Evolutionary conservation across 257 asterid species (phyloP), one percentile per base, ranked within the genome.

Genomic region (Solanum corneliomulleri): DNA sequence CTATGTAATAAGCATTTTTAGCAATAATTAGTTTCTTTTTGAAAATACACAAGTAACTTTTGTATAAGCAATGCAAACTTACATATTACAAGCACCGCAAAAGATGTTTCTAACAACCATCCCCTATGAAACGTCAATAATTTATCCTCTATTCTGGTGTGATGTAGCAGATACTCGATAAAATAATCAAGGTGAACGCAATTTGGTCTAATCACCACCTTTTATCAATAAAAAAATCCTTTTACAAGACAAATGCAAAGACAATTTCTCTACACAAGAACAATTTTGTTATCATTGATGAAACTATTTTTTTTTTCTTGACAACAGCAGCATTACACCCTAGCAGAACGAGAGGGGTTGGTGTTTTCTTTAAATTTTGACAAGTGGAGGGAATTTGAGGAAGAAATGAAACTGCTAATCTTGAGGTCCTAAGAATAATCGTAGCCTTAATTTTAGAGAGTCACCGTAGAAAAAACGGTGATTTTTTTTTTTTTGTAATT

Each of bases 331-430:
- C 66, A 78, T 75, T 75, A 76, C 66, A 21, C 35, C 56, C 83
- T 14, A 29, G 25, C 64, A 15, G 4, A 62, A 7, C 2, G 44
- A 47, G 12, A 45, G 20, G 85, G 11, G 85, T 25, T 2, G 68
- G 68, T 35, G 35, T 60, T 45, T 64, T 77, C 25, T 49, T 47
- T 80, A 15, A 45, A 47, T 80, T 47, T 20, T 47, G 84, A 80
- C 84, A 80, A 80, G 68, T 80, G 84, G 66, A 80, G 84, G 66
- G 84, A 80, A 35, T 80, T 78, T 80, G 68, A 80, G 85, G 44
- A 80, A 47, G 29, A 47, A 47, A 45, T 47, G 62, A 80, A 25
- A 47, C 2, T 80, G 42, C 85, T 80, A 27, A 47, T 29, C 33
- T 80, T 29, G 49, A 47, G 69, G 68, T 49, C 44, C 85, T 47